Evolutionary conservation across 164 flowering plant genomes (phyloP), one percentile per base, ranked within the genome.

Genomic region (Vitis rotundifolia): DNA sequence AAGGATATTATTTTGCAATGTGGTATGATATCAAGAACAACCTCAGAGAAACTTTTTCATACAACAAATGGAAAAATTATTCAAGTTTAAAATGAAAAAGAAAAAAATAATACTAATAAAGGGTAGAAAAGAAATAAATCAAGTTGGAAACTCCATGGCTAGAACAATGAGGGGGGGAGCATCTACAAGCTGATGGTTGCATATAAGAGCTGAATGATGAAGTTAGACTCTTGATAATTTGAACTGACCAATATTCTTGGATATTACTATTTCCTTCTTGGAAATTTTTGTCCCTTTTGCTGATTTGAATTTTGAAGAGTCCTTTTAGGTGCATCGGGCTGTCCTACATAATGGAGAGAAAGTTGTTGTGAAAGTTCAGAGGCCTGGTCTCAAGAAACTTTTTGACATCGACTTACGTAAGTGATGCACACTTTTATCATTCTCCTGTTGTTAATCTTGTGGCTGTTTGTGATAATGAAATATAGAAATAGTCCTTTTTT

Each of bases 331-430:
- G 55, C 99, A 95, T 77, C 91, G 97, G 47, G 98, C 94, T 37
- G 74, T 91, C 74, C 82, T 95, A 60, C 94, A 93, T 68, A 89
- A 85, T 80, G 98, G 98, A 71, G 97, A 95, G 80, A 87, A 79
- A 77, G 98, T 90, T 49, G 96, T 91, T 22, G 88, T 95, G 66
- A 95, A 95, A 84, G 96, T 95, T 71, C 98, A 95, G 69, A 90
- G 99, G 76, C 99, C 98, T 65, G 98, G 99, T 55, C 87, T 95
- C 28, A 95, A 85, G 86, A 93, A 87, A 78, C 94, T 95, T 26
- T 95, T 95, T 79, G 98, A 95, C 77, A 95, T 95, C 62, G 99
- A 95, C 82, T 79, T 95, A 67, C 72, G 99, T 95, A 78, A 87
- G 96, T 75, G 37, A 58, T 69, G 26, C 28, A 14, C 19, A 51